phyloP scores from a whole-genome alignment of 257 asterid genomes.

The Solanum pinnatisectum region DNA sequence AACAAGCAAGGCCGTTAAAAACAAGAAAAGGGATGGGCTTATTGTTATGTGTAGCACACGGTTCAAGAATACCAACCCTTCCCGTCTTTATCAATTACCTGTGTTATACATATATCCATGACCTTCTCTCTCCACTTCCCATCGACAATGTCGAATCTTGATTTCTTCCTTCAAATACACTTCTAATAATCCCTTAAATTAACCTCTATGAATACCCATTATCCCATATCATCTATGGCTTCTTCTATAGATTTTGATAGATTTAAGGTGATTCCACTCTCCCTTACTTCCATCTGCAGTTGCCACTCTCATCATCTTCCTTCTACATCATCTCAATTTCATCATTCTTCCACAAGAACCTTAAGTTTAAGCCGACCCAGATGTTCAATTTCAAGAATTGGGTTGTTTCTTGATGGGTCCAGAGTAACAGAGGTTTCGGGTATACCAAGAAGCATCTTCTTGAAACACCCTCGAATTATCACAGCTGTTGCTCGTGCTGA shows the following conservation, averaged over 20 bases:
- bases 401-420: conserved; percentile 10
- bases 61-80: background rate
- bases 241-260: conserved; percentile 41
- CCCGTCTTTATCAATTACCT: background rate
- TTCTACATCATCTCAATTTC: background rate
- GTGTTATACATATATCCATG: background rate
- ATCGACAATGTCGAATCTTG: conserved; percentile 2
- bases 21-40: background rate
- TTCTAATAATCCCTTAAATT: background rate
- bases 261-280: conserved; percentile 34
- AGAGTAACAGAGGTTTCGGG: conserved; percentile 11
- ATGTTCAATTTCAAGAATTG: conserved; percentile 20
- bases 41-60: background rate
- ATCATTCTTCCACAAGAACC: conserved; percentile 1
- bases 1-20: background rate
- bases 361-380: conserved; percentile 11
- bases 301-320: conserved; percentile 21
- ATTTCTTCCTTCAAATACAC: background rate
- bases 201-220: background rate
- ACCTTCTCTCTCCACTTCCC: background rate
- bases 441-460: conserved; percentile 14
- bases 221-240: conserved; percentile 34
- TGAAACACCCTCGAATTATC: conserved; percentile 29
- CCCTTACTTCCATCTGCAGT: conserved; percentile 36
- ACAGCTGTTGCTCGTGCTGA: conserved; percentile 50